Evolutionary conservation across 306 rosid species (phyloP).

Genomic region (Glycyrrhiza uralensis): DNA sequence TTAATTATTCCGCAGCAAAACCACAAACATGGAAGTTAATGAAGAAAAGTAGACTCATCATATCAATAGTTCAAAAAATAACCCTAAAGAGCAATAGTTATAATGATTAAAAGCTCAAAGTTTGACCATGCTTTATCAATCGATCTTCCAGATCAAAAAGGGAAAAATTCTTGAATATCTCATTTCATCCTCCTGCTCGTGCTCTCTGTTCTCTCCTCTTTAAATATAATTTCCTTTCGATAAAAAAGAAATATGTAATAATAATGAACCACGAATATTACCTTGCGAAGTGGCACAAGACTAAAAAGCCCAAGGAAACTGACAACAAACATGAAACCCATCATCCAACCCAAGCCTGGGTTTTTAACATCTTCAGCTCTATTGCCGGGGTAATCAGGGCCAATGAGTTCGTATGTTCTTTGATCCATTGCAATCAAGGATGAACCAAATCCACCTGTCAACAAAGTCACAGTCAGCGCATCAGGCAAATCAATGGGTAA

Average conservation of each 20-base stretch:
- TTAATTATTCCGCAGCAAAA: background rate
- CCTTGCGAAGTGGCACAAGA: conserved; percentile 94
- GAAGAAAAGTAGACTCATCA: background rate
- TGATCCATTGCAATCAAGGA: conserved; percentile 87
- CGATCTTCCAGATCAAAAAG: background rate
- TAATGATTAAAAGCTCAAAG: background rate
- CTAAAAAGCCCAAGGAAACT: conserved; percentile 93
- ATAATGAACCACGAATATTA: conserved; percentile 27
- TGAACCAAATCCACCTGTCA: conserved; percentile 88
- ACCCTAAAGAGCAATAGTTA: background rate
- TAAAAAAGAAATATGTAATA: background rate
- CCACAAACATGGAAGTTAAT: background rate
- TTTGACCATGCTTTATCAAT: background rate
- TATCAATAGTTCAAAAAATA: background rate
- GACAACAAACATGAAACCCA: conserved; percentile 74
- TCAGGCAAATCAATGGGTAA: background rate
- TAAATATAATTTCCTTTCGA: background rate
- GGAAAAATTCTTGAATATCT: background rate
- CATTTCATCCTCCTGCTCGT: background rate
- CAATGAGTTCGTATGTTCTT: conserved; percentile 72
- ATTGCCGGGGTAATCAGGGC: conserved; percentile 89
- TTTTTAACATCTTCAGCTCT: conserved; percentile 82
- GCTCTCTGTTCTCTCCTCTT: background rate
- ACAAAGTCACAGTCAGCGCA: background rate
- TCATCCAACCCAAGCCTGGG: conserved; percentile 93